Evolutionary conservation across 2,329 filamentous ascomycete species (phyloP).

Genomic region (Hirsutella rhossiliensis): DNA sequence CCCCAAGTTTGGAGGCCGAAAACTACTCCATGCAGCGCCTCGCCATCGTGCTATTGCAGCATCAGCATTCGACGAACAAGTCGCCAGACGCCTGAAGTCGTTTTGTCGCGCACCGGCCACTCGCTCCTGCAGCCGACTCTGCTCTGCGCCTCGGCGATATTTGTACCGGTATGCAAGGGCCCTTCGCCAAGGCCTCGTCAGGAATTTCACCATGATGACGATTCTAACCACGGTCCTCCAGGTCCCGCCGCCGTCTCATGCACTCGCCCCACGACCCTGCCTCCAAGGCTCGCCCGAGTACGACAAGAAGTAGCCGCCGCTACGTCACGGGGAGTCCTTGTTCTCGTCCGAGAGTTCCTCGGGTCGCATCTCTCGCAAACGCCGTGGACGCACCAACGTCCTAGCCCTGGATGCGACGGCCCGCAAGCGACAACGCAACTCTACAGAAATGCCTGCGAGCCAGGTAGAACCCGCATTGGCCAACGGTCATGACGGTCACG

Average conservation of each 20-base stretch:
- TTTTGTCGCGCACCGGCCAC: background rate
- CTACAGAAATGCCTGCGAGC: slow-evolving; percentile 24
- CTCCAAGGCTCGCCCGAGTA: background rate
- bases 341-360: background rate
- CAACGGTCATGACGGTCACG: slow-evolving; percentile 29
- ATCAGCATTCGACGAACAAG: background rate
- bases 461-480: slow-evolving; percentile 28
- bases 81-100: background rate
- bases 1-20: slow-evolving; percentile 1
- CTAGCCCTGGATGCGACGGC: slow-evolving; percentile 3
- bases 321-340: background rate
- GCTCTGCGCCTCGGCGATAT: background rate
- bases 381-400: slow-evolving; percentile 5
- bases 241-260: background rate
- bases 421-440: slow-evolving; percentile 6
- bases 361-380: background rate
- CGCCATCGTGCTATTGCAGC: slow-evolving; percentile 1
- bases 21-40: background rate
- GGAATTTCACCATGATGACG: background rate
- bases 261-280: background rate
- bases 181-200: background rate
- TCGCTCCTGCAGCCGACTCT: background rate
- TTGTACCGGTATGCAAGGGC: background rate
- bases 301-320: background rate
- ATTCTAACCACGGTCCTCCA: background rate